A percentile compares a stretch with the other conserved stretches of the same genome.
Evolutionary conservation across 1,284 basidiomycete species (phyloP).

Genomic region (Coniophora puteana): DNA sequence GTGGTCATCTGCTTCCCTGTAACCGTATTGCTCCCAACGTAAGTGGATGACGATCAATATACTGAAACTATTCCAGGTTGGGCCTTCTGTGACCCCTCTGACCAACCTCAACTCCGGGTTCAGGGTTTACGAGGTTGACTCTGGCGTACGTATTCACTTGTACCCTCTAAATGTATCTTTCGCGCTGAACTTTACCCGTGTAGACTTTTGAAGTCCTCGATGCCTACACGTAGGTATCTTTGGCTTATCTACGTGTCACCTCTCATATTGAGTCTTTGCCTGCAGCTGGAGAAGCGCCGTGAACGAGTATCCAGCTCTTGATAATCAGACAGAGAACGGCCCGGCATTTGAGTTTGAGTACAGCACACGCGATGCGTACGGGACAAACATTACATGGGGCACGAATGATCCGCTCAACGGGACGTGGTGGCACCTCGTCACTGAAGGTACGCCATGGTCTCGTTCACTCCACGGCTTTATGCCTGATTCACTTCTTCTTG

Average conservation of each 20-base stretch:
- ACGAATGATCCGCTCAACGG: slow-evolving; percentile 41
- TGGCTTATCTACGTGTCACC: not conserved
- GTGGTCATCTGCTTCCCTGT: slow-evolving; percentile 8
- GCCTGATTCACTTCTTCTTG: not conserved
- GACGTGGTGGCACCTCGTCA: slow-evolving; percentile 48
- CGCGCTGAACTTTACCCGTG: slow-evolving; percentile 1
- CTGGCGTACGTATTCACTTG: slow-evolving; percentile 40
- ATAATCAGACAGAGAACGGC: slow-evolving; percentile 30
- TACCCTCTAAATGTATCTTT: not conserved
- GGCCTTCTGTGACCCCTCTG: slow-evolving; percentile 67
- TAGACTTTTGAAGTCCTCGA: slow-evolving; percentile 40
- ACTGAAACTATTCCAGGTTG: slow-evolving; percentile 35
- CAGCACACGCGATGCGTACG: slow-evolving; percentile 39
- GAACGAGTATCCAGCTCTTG: slow-evolving; percentile 30
- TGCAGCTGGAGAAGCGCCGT: slow-evolving; percentile 33
- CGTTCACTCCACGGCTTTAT: not conserved
- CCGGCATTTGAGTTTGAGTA: slow-evolving; percentile 42
- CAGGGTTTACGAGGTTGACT: slow-evolving; percentile 76
- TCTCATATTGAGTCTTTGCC: not conserved
- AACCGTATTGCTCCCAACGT: slow-evolving; percentile 7
- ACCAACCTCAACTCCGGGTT: slow-evolving; percentile 78
- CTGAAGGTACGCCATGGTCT: slow-evolving; percentile 34
- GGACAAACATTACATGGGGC: slow-evolving; percentile 39
- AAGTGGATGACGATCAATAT: too few relatives aligned
- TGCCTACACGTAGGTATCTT: slow-evolving; percentile 31